Percentiles rank a stretch among this genome's conserved stretches.
Conservation (phyloP, 305 asterid species). For the Ruellia speciosa region DNA sequence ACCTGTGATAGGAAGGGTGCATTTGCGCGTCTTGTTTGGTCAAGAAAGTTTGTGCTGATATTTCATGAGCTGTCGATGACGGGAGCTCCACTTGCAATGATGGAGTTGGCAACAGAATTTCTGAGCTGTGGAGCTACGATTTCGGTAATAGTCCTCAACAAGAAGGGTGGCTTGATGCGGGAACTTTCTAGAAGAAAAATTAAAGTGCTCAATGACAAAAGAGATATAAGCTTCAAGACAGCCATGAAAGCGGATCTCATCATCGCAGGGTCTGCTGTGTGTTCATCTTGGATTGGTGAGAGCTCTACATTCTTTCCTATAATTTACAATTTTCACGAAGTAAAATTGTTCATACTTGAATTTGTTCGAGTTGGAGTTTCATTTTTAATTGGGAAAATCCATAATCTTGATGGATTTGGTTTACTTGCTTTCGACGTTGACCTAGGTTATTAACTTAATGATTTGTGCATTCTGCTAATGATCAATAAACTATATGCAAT, state of each 20-base stretch:
- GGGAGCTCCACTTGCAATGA: slow-evolving; percentile 98
- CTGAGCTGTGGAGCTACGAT: slow-evolving; percentile 97
- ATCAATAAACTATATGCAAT: neutral
- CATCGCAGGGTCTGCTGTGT: slow-evolving; percentile 95
- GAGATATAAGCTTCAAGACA: slow-evolving; percentile 76
- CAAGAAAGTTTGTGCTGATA: slow-evolving; percentile 83
- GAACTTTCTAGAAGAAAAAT: slow-evolving; percentile 82
- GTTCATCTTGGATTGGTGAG: slow-evolving; percentile 97
- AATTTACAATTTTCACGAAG: neutral
- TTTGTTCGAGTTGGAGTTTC: neutral
- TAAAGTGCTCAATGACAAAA: slow-evolving; percentile 79
- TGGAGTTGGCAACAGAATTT: slow-evolving; percentile 93
- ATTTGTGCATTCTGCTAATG: neutral
- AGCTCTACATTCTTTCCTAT: slow-evolving; percentile 4
- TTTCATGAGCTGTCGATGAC: slow-evolving; percentile 96
- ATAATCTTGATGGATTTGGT: no score
- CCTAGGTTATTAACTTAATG: neutral
- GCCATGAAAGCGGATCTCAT: slow-evolving; percentile 94
- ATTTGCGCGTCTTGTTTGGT: slow-evolving; percentile 96
- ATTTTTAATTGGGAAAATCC: neutral
- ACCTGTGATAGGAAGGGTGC: slow-evolving; percentile 92
- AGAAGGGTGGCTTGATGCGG: slow-evolving; percentile 78
- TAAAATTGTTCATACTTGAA: neutral
- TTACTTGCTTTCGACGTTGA: neutral
- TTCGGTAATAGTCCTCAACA: slow-evolving; percentile 69